Conservation (phyloP, 305 asterid genomes). For the Rubia balearica region DNA sequence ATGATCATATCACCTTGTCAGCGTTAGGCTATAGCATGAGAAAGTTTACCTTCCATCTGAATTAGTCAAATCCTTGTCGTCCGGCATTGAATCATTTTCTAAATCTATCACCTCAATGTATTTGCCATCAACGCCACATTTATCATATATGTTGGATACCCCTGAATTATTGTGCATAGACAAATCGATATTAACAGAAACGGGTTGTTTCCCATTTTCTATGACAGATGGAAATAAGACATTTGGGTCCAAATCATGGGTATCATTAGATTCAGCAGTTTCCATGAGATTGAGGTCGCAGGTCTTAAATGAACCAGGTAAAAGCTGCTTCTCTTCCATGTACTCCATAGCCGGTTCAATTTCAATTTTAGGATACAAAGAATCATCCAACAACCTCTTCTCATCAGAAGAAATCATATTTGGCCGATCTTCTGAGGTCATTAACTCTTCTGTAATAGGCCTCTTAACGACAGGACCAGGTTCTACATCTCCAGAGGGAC, state of each 20-base stretch:
- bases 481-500: slow-evolving; percentile 32
- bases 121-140: slow-evolving; percentile 34
- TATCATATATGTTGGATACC: slow-evolving; percentile 36
- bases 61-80: slow-evolving; percentile 39
- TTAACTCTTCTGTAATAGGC: slow-evolving; percentile 35
- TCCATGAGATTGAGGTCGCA: slow-evolving; percentile 83
- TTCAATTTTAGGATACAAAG: slow-evolving; percentile 41
- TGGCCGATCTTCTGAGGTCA: slow-evolving; percentile 31
- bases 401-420: slow-evolving; percentile 37
- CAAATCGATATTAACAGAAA: slow-evolving; percentile 60
- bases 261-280: slow-evolving; percentile 46
- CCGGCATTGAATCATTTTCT: slow-evolving; percentile 70
- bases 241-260: slow-evolving; percentile 35
- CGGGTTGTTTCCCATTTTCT: slow-evolving; percentile 34
- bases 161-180: slow-evolving; percentile 47
- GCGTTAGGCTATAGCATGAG: background rate
- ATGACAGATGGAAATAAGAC: slow-evolving; percentile 37
- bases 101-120: slow-evolving; percentile 86
- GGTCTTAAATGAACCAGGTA: slow-evolving; percentile 73
- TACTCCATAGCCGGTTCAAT: slow-evolving; percentile 34
- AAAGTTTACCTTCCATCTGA: slow-evolving; percentile 56
- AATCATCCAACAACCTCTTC: slow-evolving; percentile 34
- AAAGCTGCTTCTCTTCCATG: slow-evolving; percentile 56
- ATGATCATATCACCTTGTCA: background rate
- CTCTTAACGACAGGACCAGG: slow-evolving; percentile 38